Percentiles rank a stretch among this genome's conserved stretches.
Evolutionary conservation across 139 green algal genomes (phyloP).

Genomic region (Coelastrella sp.): DNA sequence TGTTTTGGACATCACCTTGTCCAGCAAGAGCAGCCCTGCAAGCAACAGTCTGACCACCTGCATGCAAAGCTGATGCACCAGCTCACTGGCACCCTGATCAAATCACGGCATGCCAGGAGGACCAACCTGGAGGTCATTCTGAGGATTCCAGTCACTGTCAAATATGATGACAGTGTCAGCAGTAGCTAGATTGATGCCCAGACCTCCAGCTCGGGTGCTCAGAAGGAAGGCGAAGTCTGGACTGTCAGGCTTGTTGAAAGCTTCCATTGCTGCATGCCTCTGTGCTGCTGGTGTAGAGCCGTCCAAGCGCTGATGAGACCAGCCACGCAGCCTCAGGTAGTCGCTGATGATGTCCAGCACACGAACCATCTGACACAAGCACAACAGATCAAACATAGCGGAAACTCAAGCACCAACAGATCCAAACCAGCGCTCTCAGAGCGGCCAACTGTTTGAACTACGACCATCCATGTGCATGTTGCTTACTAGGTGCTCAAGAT

Average conservation of each 20-base stretch:
- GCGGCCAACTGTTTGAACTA: too few species aligned
- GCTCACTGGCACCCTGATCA: too few species aligned
- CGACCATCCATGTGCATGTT: too few species aligned
- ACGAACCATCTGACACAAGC: slow-evolving; percentile 82
- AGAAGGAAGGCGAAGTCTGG: slow-evolving; percentile 96
- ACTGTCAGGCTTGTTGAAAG: slow-evolving; percentile 92
- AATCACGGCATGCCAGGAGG: too few species aligned
- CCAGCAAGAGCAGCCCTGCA: too few species aligned
- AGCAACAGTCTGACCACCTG: too few species aligned
- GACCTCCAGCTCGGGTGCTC: slow-evolving; percentile 75
- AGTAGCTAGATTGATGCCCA: slow-evolving; percentile 93
- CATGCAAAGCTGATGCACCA: not conserved
- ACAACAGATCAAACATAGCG: not conserved
- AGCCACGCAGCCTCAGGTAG: slow-evolving; percentile 92
- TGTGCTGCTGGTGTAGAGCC: slow-evolving; percentile 83
- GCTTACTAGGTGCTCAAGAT: too few species aligned
- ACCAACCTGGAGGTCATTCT: slow-evolving; percentile 82
- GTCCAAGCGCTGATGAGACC: slow-evolving; percentile 92
- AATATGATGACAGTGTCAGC: slow-evolving; percentile 87
- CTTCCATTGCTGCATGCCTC: slow-evolving; percentile 91
- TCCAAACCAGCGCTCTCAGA: too few species aligned
- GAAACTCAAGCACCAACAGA: too few species aligned
- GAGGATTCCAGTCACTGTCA: slow-evolving; percentile 66
- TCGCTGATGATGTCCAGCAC: slow-evolving; percentile 96
- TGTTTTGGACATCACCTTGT: too few species aligned